phyloP scores from a whole-genome alignment of 495 filamentous ascomycete genomes.

The Viridothelium virens region DNA sequence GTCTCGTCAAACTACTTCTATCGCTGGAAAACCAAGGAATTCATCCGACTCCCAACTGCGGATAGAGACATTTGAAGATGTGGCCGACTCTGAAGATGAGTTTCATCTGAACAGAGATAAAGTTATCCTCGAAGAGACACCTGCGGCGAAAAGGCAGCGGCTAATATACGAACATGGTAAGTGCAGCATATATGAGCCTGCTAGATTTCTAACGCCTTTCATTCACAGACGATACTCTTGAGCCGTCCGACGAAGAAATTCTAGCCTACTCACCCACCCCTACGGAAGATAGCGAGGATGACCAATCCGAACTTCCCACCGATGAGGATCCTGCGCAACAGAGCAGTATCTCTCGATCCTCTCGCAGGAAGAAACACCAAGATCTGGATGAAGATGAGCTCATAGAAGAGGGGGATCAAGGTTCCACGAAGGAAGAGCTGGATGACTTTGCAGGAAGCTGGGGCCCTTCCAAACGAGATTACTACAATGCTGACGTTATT shows the following conservation, averaged over 20 bases:
- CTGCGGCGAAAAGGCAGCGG: conserved; percentile 65
- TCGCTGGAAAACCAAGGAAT: background rate
- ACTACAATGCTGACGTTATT: conserved; percentile 84
- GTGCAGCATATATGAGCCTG: background rate
- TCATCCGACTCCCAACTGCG: conserved; percentile 20
- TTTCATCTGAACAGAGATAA: conserved; percentile 78
- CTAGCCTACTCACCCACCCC: conserved; percentile 50
- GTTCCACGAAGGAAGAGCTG: conserved; percentile 49
- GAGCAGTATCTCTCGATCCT: background rate
- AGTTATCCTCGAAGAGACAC: conserved; percentile 72
- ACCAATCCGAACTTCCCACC: conserved; percentile 42
- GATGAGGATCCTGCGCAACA: conserved; percentile 26
- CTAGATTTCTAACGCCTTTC: background rate
- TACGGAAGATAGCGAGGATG: conserved; percentile 48
- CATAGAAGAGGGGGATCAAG: conserved; percentile 40
- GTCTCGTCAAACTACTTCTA: background rate
- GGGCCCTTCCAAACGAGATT: conserved; percentile 80
- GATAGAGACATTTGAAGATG: conserved; percentile 67
- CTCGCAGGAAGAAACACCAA: conserved; percentile 15
- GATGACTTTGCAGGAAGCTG: conserved; percentile 72
- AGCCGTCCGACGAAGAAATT: conserved; percentile 85
- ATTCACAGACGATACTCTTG: conserved; percentile 47
- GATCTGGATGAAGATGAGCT: conserved; percentile 19
- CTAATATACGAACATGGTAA: background rate
- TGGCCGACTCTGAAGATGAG: conserved; percentile 88